Evolutionary conservation across 192 early-diverging fungal species (phyloP), one percentile per base, ranked within the genome.

Genomic region (Chytriomyces hyalinus): DNA sequence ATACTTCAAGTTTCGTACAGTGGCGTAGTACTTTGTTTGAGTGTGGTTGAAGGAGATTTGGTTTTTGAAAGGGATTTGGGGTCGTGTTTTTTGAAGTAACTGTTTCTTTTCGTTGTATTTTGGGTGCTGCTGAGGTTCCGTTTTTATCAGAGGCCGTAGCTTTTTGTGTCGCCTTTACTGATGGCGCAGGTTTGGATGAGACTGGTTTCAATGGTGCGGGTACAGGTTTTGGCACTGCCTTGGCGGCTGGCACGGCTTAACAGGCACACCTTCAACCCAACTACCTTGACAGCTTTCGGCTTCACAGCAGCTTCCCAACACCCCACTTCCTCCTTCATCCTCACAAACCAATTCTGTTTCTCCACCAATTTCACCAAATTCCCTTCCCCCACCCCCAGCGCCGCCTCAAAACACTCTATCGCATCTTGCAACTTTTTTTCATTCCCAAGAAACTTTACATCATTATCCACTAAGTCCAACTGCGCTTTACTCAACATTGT

Each of bases 361-460:
- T 73, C 26, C 11, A 73, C 60, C 45, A 62, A 24, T 17, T 36
- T 62, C 36, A 73, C 10, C 4, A 1, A 5, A 45, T 36, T 36
- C 6, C 75, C 79, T 26, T 26, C 24, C 24, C 24, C 24, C 24
- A 26, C 24, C 24, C 24, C 24, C 4, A 80, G 64, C 36, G 80
- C 73, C 6, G 83, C 83, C 28, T 47, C 49, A 67, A 84, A 84
- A 17, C 77, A 49, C 64, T 80, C 73, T 20, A 81, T 80, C 10
- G 80, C 76, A 36, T 79, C 60, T 2, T 69, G 59, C 49, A 84
- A 46, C 77, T 71, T 68, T 22, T 26, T 11, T 2, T 47, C 0
- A 17, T 13, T 26, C 50, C 64, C 65, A 4, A 20, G n/a, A 44
- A 28, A 65, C 48, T 0, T 36, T 6, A 74, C 61, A 46, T 80